Evolutionary conservation across 2,329 filamentous ascomycete genomes (phyloP), one percentile per base, ranked within the genome.

Genomic region (Neopestalotiopsis clavispora): DNA sequence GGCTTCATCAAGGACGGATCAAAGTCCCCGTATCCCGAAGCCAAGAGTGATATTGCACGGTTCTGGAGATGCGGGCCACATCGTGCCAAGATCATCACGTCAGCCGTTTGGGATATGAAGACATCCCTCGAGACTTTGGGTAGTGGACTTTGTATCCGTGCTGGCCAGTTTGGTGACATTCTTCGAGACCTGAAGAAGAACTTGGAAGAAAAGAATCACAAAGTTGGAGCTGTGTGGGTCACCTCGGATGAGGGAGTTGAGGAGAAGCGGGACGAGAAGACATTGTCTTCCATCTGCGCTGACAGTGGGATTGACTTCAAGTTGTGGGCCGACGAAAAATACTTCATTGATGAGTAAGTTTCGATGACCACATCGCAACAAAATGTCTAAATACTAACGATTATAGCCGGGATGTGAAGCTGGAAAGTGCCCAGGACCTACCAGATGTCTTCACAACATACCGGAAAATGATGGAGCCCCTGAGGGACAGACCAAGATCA

Each of bases 361-460:
- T 14, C 7, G 17, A 12, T 40, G 12, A n/a, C 67, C 71, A 7
- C 72, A 58, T 32, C 4, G 28, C 20, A 4, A 38, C 14, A 61
- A 66, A 17, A 49, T 9, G 14, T 56, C 5, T n/a, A 17, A 20
- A 62, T 34, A 65, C 74, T 76, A 69, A 78, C 67, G 3, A 56
- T 1, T 2, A 5, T 67, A 94, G 92, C 73, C 89, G 89, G 28
- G 92, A 95, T 74, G 77, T 92, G 0, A 86, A 88, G 0, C 84
- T 92, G 61, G 75, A 84, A 2, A 80, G 84, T 4, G 83, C 89
- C 0, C 76, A 84, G 40, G 86, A 93, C 2, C 83, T 94, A 1
- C 91, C 92, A 2, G 91, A 94, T 74, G 84, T 95, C 1, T 95
- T 94, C 76, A 94, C 93, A 0, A 86, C 86, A 0, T 95, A 92